A percentile compares a stretch with the other conserved stretches of the same genome.
phyloP scores from a whole-genome alignment of 2,329 filamentous ascomycete species.

The Chaetomiaceae sp. region DNA sequence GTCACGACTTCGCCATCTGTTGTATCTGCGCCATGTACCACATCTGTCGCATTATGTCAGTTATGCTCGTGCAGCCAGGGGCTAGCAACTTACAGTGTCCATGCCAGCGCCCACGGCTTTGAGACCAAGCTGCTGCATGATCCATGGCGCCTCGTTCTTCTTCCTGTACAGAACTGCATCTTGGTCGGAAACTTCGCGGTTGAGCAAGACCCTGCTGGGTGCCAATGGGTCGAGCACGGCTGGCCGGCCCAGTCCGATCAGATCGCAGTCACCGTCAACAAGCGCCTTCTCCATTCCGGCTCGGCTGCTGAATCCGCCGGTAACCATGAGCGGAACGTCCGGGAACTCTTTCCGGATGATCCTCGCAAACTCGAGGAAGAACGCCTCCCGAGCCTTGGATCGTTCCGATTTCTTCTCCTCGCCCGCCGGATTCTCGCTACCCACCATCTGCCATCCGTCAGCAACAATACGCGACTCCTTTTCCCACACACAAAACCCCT shows the following conservation, averaged over 20 bases:
- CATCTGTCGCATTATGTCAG: slow-evolving; percentile 4
- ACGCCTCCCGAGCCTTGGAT: slow-evolving; percentile 55
- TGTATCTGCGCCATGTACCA: slow-evolving; percentile 7
- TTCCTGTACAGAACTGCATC: slow-evolving; percentile 30
- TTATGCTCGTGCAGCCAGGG: background rate
- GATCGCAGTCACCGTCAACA: slow-evolving; percentile 33
- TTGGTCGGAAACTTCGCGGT: slow-evolving; percentile 29
- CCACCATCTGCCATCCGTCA: slow-evolving; percentile 38
- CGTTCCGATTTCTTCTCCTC: slow-evolving; percentile 31
- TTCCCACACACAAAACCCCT: too few relatives aligned
- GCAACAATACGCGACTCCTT: too few relatives aligned
- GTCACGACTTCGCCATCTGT: slow-evolving; percentile 1
- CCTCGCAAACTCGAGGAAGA: slow-evolving; percentile 62
- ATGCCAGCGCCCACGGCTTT: slow-evolving; percentile 11
- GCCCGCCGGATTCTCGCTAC: slow-evolving; percentile 14
- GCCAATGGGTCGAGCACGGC: slow-evolving; percentile 33
- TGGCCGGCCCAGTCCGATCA: slow-evolving; percentile 37
- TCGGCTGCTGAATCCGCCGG: slow-evolving; percentile 54
- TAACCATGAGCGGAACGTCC: slow-evolving; percentile 47
- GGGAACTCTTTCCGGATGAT: slow-evolving; percentile 41
- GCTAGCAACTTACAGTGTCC: slow-evolving; percentile 7
- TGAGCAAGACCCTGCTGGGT: slow-evolving; percentile 32
- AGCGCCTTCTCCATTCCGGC: slow-evolving; percentile 37
- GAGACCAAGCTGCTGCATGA: slow-evolving; percentile 4
- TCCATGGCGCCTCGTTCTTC: slow-evolving; percentile 13